Percentiles rank a stretch among this genome's conserved stretches.
Conservation (phyloP, 2,329 filamentous ascomycete genomes). For the Ophiostoma triangulosporum region DNA sequence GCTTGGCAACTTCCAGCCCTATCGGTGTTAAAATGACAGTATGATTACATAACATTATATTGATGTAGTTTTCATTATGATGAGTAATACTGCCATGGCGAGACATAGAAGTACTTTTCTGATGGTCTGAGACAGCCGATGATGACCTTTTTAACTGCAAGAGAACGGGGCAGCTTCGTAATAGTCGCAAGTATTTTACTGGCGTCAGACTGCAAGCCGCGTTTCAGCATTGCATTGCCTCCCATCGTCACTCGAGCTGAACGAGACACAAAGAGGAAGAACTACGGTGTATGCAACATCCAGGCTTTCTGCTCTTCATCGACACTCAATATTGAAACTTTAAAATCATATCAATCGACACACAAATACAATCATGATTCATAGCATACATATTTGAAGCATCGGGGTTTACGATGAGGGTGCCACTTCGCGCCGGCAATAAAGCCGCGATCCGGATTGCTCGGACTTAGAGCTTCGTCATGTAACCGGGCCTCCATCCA, state of each 20-base stretch:
- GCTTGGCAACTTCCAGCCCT: too few species aligned
- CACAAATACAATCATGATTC: not conserved
- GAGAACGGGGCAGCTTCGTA: too few species aligned
- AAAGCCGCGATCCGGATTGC: not conserved
- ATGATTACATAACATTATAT: too few species aligned
- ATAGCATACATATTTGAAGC: not conserved
- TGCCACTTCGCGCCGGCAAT: not conserved
- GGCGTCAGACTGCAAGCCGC: not conserved
- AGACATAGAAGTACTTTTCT: too few species aligned
- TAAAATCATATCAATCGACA: not conserved
- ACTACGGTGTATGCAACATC: not conserved
- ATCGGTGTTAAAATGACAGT: too few species aligned
- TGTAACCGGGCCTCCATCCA: not conserved
- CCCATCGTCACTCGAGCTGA: not conserved
- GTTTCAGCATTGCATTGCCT: not conserved
- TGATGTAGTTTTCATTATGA: too few species aligned
- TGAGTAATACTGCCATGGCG: too few species aligned
- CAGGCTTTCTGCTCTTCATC: not conserved
- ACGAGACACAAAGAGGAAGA: not conserved
- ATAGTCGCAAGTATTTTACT: too few species aligned
- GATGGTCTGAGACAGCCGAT: too few species aligned
- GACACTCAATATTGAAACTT: too few species aligned
- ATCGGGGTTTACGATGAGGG: not conserved
- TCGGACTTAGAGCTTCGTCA: not conserved
- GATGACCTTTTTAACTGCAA: too few species aligned